Evolutionary conservation across 2,329 filamentous ascomycete genomes (phyloP).

Genomic region (Colletotrichum theobromicola): DNA sequence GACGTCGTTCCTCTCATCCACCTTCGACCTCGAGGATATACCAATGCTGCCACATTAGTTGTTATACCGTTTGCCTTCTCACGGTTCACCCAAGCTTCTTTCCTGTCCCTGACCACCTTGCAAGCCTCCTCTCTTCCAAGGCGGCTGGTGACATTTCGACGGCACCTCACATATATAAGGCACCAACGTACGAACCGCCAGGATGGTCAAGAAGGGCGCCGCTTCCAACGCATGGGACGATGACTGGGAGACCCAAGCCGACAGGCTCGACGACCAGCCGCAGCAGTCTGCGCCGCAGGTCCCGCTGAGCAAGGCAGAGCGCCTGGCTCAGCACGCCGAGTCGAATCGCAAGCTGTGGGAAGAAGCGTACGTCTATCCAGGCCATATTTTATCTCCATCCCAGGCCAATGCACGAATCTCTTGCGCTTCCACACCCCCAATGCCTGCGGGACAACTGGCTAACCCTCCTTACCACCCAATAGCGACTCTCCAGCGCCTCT

Average conservation of each 20-base stretch:
- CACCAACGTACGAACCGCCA: constrained; percentile 22
- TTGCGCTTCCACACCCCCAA: neutral
- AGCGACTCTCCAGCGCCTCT: constrained; percentile 78
- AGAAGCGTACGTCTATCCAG: constrained; percentile 69
- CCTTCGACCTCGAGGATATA: neutral
- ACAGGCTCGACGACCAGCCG: constrained; percentile 53
- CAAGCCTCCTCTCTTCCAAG: neutral
- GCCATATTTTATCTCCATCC: neutral
- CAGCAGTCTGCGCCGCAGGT: constrained; percentile 38
- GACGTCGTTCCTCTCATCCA: neutral
- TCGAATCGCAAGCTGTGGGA: constrained; percentile 88
- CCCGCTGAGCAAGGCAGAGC: constrained; percentile 74
- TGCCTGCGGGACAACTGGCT: neutral
- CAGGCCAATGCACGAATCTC: neutral
- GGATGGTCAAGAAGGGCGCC: constrained; percentile 52
- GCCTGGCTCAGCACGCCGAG: constrained; percentile 80
- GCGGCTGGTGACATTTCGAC: neutral
- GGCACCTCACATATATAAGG: neutral
- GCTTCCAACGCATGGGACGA: constrained; percentile 87
- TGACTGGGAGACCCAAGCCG: constrained; percentile 84
- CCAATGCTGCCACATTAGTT: constrained; percentile 9
- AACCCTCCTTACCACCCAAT: constrained; percentile 5
- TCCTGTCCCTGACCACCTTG: neutral
- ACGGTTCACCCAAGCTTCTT: neutral
- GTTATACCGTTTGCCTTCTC: neutral